A percentile compares a stretch with the other conserved stretches of the same genome.
Conservation (phyloP, 148 eudicot genomes). For the Beta vulgaris region DNA sequence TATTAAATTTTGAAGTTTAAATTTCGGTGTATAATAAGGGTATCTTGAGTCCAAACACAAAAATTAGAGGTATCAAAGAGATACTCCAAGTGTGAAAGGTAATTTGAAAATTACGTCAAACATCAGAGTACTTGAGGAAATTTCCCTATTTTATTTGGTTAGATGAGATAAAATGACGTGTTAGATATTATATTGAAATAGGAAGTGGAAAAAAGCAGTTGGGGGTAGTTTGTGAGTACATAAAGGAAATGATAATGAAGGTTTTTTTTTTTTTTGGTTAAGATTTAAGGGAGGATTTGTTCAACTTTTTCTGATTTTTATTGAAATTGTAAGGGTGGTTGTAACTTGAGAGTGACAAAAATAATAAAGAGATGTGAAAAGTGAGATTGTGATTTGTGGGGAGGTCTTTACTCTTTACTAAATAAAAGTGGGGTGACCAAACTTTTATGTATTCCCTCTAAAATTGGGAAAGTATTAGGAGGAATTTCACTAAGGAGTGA, state of each 20-base stretch:
- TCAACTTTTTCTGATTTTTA: not conserved
- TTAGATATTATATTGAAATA: conserved; percentile 2
- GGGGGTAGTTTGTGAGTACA: conserved; percentile 24
- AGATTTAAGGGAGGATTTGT: conserved; percentile 9
- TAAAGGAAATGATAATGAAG: conserved; percentile 20
- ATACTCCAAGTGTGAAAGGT: no score
- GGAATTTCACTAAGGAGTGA: conserved; percentile 9
- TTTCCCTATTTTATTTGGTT: no score
- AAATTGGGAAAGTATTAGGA: conserved; percentile 3
- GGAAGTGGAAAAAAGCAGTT: conserved; percentile 2
- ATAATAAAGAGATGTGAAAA: conserved; percentile 17
- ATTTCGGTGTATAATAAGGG: no score
- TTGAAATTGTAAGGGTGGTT: conserved; percentile 19
- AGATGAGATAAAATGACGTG: conserved; percentile 5
- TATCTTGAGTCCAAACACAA: no score
- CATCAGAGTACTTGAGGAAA: no score
- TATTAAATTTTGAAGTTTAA: no score
- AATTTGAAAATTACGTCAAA: no score
- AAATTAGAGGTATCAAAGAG: no score
- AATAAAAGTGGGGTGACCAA: conserved; percentile 14
- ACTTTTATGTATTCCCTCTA: conserved; percentile 20
- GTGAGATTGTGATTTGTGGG: conserved; percentile 1
- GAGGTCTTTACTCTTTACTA: conserved; percentile 12
- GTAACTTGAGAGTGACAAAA: conserved; percentile 54
- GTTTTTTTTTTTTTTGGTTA: conserved; percentile 9